Conservation (phyloP, 768 basidiomycete species). For the Boletus rubescentipes region DNA sequence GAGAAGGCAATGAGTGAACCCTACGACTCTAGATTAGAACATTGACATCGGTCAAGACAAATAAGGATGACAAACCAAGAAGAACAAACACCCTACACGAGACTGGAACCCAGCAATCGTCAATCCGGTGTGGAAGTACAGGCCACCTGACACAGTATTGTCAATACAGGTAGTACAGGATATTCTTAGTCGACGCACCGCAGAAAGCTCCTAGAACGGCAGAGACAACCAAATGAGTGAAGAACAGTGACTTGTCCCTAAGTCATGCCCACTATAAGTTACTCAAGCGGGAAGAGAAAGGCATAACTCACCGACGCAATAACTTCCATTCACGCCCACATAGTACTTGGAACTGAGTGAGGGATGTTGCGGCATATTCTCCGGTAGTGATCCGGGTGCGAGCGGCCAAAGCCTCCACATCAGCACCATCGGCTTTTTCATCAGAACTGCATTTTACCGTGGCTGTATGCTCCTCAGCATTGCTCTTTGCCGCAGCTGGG, state of each 20-base stretch:
- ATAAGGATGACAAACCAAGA: slow-evolving; percentile 54
- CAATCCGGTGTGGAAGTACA: slow-evolving; percentile 78
- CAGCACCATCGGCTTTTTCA: slow-evolving; percentile 13
- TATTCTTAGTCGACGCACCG: slow-evolving; percentile 42
- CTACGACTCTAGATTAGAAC: slow-evolving; percentile 36
- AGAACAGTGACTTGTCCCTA: slow-evolving; percentile 80
- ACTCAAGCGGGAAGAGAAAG: not conserved
- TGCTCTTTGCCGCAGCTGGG: slow-evolving; percentile 16
- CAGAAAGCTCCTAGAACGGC: slow-evolving; percentile 82
- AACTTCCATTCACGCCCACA: slow-evolving; percentile 86
- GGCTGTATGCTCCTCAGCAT: not conserved
- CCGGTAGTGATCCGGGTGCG: slow-evolving; percentile 21
- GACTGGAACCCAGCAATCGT: slow-evolving; percentile 94
- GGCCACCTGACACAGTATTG: slow-evolving; percentile 52
- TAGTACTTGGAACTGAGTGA: slow-evolving; percentile 86
- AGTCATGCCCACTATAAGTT: not conserved
- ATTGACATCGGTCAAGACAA: not conserved
- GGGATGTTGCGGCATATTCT: slow-evolving; percentile 70
- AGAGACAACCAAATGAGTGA: slow-evolving; percentile 73
- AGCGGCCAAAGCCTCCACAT: slow-evolving; percentile 21
- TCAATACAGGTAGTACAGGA: not conserved
- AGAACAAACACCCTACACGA: slow-evolving; percentile 92
- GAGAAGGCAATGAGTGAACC: slow-evolving; percentile 92
- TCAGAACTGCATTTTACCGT: slow-evolving; percentile 4
- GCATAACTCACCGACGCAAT: slow-evolving; percentile 51